Evolutionary conservation across 2,329 filamentous ascomycete species (phyloP).

Genomic region (Bisporella sp.): DNA sequence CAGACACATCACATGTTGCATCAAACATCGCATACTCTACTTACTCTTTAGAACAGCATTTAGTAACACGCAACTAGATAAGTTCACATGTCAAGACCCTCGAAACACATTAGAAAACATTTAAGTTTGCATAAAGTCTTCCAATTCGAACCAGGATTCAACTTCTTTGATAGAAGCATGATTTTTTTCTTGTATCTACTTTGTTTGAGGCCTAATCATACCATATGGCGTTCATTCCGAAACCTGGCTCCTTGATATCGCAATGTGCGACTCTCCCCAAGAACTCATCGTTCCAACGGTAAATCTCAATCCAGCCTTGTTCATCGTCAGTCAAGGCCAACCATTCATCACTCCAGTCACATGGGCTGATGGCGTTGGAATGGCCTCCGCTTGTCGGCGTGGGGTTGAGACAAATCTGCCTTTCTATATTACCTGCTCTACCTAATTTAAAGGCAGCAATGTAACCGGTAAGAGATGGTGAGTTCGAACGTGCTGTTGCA

Average conservation of each 20-base stretch:
- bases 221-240: slow-evolving; percentile 97
- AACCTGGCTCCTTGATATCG: slow-evolving; percentile 78
- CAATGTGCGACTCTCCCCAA: slow-evolving; percentile 69
- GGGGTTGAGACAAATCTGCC: slow-evolving; percentile 73
- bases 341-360: slow-evolving; percentile 82
- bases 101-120: no score
- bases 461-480: slow-evolving; percentile 70
- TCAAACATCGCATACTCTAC: no score
- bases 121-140: no score
- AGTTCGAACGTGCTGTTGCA: slow-evolving; percentile 75
- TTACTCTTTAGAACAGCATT: no score
- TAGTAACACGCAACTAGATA: no score
- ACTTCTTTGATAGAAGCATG: no score
- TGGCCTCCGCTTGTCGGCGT: slow-evolving; percentile 84
- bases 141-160: no score
- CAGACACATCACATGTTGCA: no score
- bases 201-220: slow-evolving; percentile 51
- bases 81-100: no score
- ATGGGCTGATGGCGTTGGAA: slow-evolving; percentile 80
- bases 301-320: slow-evolving; percentile 81
- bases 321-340: slow-evolving; percentile 85
- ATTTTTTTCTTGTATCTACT: no score
- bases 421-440: slow-evolving; percentile 63
- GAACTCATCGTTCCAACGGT: slow-evolving; percentile 78
- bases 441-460: slow-evolving; percentile 72